phyloP scores from a whole-genome alignment of 768 basidiomycete species.

The Termitomyces sp. region DNA sequence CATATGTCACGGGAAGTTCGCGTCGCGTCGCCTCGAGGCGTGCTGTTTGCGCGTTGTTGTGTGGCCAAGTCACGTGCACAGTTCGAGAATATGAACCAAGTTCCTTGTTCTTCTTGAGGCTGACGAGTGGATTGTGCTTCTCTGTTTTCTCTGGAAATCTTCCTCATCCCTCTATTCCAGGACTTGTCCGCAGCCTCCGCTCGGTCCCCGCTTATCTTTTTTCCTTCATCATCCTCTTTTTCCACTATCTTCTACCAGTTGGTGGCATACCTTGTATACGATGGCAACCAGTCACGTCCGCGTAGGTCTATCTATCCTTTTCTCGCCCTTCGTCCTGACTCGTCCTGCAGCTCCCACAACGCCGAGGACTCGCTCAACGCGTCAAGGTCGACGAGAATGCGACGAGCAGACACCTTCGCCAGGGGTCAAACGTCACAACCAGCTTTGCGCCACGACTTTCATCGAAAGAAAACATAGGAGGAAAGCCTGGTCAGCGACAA shows the following conservation, averaged over 20 bases:
- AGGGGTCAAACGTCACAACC: constrained; percentile 43
- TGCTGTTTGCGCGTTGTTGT: constrained; percentile 29
- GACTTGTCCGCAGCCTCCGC: constrained; percentile 14
- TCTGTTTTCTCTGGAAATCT: constrained; percentile 18
- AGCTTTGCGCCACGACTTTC: constrained; percentile 46
- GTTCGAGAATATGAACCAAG: constrained; percentile 18
- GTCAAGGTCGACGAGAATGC: constrained; percentile 77
- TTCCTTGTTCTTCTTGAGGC: constrained; percentile 28
- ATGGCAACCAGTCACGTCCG: constrained; percentile 62
- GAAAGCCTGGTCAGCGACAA: constrained; percentile 58
- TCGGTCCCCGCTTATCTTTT: constrained; percentile 21
- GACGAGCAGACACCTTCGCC: constrained; percentile 58
- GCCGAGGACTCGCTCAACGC: constrained; percentile 62
- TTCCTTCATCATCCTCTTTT: constrained; percentile 15
- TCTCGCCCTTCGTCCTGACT: constrained; percentile 10
- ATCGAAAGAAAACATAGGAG: constrained; percentile 36
- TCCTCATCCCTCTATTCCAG: constrained; percentile 13
- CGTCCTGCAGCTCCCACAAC: constrained; percentile 51
- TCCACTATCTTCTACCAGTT: constrained; percentile 20
- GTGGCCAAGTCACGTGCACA: constrained; percentile 26
- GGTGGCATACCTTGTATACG: constrained; percentile 18
- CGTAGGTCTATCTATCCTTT: constrained; percentile 32
- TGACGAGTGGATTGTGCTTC: constrained; percentile 27
- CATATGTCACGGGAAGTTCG: constrained; percentile 17
- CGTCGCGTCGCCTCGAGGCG: constrained; percentile 22